Evolutionary conservation across 2,329 filamentous ascomycete genomes (phyloP).

Genomic region (Claviceps pusilla): DNA sequence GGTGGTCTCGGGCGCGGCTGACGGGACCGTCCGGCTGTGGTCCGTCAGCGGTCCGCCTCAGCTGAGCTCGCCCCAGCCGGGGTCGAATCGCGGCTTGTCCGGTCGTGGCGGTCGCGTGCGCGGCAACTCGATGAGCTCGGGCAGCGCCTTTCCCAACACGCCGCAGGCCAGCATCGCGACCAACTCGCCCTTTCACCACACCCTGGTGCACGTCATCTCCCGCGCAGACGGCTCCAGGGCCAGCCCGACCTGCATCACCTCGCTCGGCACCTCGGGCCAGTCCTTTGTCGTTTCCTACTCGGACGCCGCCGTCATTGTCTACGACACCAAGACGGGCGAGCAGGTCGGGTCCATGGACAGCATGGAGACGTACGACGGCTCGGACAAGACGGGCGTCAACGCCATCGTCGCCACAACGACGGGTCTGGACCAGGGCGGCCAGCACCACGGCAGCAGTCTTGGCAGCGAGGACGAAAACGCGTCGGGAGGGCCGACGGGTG

Average conservation of each 20-base stretch:
- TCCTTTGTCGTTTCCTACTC: constrained; percentile 87
- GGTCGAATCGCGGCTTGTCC: constrained; percentile 39
- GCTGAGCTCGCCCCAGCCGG: constrained; percentile 63
- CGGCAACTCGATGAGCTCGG: constrained; percentile 86
- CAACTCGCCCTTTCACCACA: constrained; percentile 73
- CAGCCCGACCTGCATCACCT: constrained; percentile 84
- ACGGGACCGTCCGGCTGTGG: constrained; percentile 87
- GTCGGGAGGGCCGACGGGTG: constrained; percentile 61
- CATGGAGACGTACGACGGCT: constrained; percentile 83
- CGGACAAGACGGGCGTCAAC: constrained; percentile 66
- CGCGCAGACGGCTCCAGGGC: constrained; percentile 49
- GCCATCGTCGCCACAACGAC: constrained; percentile 76
- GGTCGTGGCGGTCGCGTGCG: constrained; percentile 58
- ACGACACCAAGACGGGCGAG: constrained; percentile 82
- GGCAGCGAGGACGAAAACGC: constrained; percentile 61
- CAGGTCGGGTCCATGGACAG: constrained; percentile 88
- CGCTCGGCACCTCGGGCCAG: constrained; percentile 67
- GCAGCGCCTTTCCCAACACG: constrained; percentile 77
- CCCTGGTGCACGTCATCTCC: constrained; percentile 72
- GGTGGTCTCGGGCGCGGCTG: constrained; percentile 80
- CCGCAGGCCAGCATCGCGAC: constrained; percentile 81
- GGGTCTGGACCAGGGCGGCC: constrained; percentile 54
- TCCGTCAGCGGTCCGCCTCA: constrained; percentile 84
- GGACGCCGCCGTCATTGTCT: constrained; percentile 80
- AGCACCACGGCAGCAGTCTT: constrained; percentile 39